Percentiles rank a stretch among this genome's conserved stretches.
Conservation (phyloP, 352 stramenopile species). For the Pythium chondricola region DNA sequence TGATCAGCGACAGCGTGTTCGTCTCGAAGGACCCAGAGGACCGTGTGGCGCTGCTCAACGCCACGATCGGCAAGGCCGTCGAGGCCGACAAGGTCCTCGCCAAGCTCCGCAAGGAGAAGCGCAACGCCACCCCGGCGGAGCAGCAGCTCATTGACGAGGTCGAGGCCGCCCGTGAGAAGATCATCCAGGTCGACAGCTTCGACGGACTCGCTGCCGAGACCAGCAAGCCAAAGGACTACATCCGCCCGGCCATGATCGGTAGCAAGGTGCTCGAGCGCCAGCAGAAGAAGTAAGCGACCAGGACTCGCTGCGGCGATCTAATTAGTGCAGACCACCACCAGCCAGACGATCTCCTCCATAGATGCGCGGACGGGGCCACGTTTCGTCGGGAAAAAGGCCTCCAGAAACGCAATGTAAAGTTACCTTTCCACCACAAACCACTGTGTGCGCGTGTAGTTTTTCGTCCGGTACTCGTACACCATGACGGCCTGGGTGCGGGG, state of each 20-base stretch:
- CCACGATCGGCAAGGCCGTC: slow-evolving; percentile 77
- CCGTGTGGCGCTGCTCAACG: slow-evolving; percentile 68
- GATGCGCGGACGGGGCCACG: slow-evolving; percentile 1
- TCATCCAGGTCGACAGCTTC: slow-evolving; percentile 97
- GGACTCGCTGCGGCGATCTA: not conserved
- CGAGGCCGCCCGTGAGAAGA: slow-evolving; percentile 91
- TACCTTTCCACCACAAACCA: slow-evolving; percentile 10
- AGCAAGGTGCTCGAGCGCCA: slow-evolving; percentile 29
- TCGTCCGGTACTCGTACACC: too few species aligned
- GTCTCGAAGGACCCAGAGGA: slow-evolving; percentile 61
- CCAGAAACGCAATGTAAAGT: slow-evolving; percentile 14
- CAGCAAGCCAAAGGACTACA: slow-evolving; percentile 77
- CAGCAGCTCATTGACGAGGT: slow-evolving; percentile 94
- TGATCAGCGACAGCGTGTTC: slow-evolving; percentile 74
- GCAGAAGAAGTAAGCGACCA: slow-evolving; percentile 19
- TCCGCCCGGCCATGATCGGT: slow-evolving; percentile 81
- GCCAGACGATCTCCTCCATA: too few species aligned
- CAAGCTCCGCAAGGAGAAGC: slow-evolving; percentile 92
- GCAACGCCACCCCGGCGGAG: slow-evolving; percentile 89
- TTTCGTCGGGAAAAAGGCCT: slow-evolving; percentile 17
- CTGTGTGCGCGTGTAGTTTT: too few species aligned
- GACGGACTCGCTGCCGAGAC: slow-evolving; percentile 83
- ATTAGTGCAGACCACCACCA: slow-evolving; percentile 11
- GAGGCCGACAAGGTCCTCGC: slow-evolving; percentile 92
- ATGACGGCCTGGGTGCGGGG: too few species aligned